Base-by-base conservation (phyloP, 2,329 filamentous ascomycete genomes). In the Aspergillus sp. region DNA sequence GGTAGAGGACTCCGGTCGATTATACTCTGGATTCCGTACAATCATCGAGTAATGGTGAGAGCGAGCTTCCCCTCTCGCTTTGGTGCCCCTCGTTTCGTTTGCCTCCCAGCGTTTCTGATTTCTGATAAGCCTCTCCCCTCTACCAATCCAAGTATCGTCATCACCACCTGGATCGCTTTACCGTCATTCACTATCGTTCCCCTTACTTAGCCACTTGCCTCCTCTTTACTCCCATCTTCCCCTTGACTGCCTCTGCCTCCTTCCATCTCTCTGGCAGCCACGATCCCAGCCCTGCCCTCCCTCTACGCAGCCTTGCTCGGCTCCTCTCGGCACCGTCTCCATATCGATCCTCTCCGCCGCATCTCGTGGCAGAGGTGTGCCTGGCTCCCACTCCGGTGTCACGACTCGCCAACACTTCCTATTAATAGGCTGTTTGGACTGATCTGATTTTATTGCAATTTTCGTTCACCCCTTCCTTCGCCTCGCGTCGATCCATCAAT, bases 91-190 rank as follows among this genome's bases (percentile, higher is more conserved):
- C 62, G 59, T 61, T 62, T 62, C 60, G 52, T 52, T 58, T 42
- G 56, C 57, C 54, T 56, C 64, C 64, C 62, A 66, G 61, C 63
- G 63, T 66, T 61, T 62, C 65, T 63, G 64, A 63, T 72, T 72
- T 70, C 69, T 67, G 69, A 72, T 70, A 68, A 72, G 70, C 68
- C 67, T 67, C 66, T 8, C 9, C 45, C 27, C 51, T 20, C 44
- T 45, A 39, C 30, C 44, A 56, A 24, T 51, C 42, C 39, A 48
- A 37, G 27, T 48, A 48, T 37, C 45, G 45, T 48, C 45, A 48
- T 51, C 49, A 51, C 49, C 40, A 33, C 22, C 49, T 51, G 49
- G 19, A 42, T 20, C 37, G 27, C 9, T 30, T 51, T 51, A 39
- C 49, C 49, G 49, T 51, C 49, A 51, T 44, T 22, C 40, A 44